Evolutionary conservation across 202 grass and related monocot genomes (phyloP).

Genomic region (Alloteropsis angusta): DNA sequence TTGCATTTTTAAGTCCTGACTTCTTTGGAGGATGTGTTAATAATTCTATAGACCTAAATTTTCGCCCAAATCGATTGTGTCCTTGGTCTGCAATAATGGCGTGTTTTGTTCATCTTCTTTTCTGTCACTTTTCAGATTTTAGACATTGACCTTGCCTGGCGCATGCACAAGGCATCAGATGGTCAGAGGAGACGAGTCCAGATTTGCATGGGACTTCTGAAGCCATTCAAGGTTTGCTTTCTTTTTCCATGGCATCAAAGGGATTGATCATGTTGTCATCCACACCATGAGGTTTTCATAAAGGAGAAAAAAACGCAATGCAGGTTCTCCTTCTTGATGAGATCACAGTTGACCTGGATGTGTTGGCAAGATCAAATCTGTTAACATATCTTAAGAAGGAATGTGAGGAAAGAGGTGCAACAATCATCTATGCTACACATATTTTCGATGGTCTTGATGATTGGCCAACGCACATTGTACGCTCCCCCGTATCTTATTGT

Average conservation of each 20-base stretch:
- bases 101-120: neutral
- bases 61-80: neutral
- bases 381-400: slow-evolving; percentile 88
- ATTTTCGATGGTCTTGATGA: slow-evolving; percentile 95
- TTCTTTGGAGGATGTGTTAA: neutral
- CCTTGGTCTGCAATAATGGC: neutral
- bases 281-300: slow-evolving; percentile 4
- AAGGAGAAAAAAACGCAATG: neutral
- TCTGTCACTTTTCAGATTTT: slow-evolving; percentile 47
- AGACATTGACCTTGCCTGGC: slow-evolving; percentile 86
- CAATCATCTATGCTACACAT: slow-evolving; percentile 89
- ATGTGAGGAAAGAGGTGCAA: slow-evolving; percentile 59
- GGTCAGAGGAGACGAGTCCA: slow-evolving; percentile 92
- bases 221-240: slow-evolving; percentile 79
- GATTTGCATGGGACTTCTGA: slow-evolving; percentile 96
- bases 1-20: neutral
- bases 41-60: slow-evolving; percentile 4
- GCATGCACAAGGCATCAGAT: slow-evolving; percentile 89
- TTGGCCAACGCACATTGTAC: slow-evolving; percentile 82
- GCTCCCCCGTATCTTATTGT: neutral
- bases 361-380: slow-evolving; percentile 74
- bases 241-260: slow-evolving; percentile 4
- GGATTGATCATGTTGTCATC: neutral
- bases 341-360: slow-evolving; percentile 84
- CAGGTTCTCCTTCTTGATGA: slow-evolving; percentile 97